A percentile compares a stretch with the other conserved stretches of the same genome.
Evolutionary conservation across 1,284 basidiomycete genomes (phyloP).

Genomic region (Abortiporus biennis): DNA sequence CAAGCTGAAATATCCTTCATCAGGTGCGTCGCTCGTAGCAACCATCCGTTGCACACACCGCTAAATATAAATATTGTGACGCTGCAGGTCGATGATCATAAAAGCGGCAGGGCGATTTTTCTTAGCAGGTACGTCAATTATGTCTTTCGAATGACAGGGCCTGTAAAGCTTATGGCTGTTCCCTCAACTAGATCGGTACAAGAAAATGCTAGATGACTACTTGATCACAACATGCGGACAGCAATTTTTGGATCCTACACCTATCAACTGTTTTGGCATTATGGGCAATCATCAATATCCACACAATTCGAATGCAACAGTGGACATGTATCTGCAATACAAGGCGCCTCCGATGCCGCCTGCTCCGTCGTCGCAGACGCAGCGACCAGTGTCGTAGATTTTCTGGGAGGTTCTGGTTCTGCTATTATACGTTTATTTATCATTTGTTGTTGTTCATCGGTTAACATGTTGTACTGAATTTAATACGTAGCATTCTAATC

Average conservation of each 20-base stretch:
- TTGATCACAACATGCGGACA: constrained; percentile 27
- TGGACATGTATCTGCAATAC: constrained; percentile 7
- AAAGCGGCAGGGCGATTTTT: constrained; percentile 62
- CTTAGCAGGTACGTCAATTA: constrained; percentile 45
- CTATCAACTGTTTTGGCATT: neutral
- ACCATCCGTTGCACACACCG: constrained; percentile 5
- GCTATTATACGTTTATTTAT: neutral
- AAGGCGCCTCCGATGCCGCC: constrained; percentile 4
- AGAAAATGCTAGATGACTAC: constrained; percentile 51
- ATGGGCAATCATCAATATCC: neutral
- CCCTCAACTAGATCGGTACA: constrained; percentile 42
- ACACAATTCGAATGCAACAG: neutral
- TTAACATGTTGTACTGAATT: too few species aligned
- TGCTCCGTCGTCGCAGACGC: neutral
- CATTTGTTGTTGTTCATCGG: neutral
- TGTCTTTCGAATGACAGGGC: constrained; percentile 6
- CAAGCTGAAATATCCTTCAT: constrained; percentile 60
- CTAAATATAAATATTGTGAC: neutral
- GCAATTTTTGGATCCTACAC: constrained; percentile 13
- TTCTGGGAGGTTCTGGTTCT: too few species aligned
- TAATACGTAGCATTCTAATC: too few species aligned
- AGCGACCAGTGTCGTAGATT: neutral
- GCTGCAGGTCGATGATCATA: constrained; percentile 45
- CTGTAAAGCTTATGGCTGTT: neutral
- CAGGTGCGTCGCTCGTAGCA: constrained; percentile 36